phyloP scores from a whole-genome alignment of 345 rosid genomes.

The Salix purpurea region DNA sequence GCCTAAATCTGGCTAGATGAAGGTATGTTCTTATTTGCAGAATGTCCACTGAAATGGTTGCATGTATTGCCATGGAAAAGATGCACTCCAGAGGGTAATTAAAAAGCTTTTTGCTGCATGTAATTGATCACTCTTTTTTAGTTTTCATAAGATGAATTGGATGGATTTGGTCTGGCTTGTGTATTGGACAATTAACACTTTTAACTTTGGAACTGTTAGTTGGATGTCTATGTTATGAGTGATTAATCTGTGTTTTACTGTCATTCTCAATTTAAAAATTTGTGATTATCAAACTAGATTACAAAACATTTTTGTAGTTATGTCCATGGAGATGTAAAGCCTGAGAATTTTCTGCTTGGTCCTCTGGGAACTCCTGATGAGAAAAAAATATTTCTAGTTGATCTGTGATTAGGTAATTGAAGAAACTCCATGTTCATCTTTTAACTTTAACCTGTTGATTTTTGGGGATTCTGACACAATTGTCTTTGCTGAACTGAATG shows the following conservation, averaged over 20 bases:
- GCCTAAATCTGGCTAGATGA: not conserved
- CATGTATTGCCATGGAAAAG: constrained; percentile 85
- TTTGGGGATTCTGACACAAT: not conserved
- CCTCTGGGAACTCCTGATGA: constrained; percentile 36
- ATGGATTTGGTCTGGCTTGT: not conserved
- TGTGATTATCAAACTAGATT: not conserved
- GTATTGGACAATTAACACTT: not conserved
- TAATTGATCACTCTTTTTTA: not conserved
- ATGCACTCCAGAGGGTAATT: constrained; percentile 78
- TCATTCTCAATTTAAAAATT: not conserved
- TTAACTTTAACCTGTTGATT: not conserved
- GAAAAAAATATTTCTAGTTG: constrained; percentile 42
- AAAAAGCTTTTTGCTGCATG: not conserved
- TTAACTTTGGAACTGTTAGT: not conserved
- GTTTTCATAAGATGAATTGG: constrained; percentile 7
- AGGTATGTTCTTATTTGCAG: constrained; percentile 34
- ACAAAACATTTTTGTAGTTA: constrained; percentile 22
- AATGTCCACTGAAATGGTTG: constrained; percentile 84
- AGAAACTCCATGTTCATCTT: not conserved
- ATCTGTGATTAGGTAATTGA: constrained; percentile 28
- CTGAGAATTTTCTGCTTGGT: constrained; percentile 47
- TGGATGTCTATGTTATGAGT: not conserved
- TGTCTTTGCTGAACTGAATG: not conserved
- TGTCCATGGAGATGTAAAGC: constrained; percentile 51
- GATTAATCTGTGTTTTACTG: not conserved